Conservation (phyloP, 1,284 basidiomycete genomes). For the Amylostereum areolatum region DNA sequence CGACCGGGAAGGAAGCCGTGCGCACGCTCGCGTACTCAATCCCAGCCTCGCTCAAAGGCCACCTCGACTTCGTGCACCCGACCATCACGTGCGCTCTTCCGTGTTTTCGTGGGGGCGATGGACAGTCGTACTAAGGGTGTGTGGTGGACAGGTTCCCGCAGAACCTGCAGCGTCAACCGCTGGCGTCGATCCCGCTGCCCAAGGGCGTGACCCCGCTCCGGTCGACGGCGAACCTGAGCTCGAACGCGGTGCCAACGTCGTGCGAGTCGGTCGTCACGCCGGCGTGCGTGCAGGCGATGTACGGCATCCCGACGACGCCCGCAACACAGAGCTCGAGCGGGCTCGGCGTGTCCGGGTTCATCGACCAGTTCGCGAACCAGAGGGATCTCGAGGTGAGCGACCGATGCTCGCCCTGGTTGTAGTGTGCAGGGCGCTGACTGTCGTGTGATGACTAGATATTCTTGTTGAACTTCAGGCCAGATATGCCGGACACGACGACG, state of each 20-base stretch:
- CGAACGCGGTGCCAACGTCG: conserved; percentile 13
- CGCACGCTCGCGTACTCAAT: conserved; percentile 30
- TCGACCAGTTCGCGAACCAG: conserved; percentile 20
- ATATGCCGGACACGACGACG: conserved; percentile 21
- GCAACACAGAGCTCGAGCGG: conserved; percentile 22
- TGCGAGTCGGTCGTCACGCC: conserved; percentile 20
- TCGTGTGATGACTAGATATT: conserved; percentile 11
- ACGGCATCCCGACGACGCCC: conserved; percentile 24
- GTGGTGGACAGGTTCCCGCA: conserved; percentile 4
- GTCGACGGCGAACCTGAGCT: conserved; percentile 1
- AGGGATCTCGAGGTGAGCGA: conserved; percentile 13
- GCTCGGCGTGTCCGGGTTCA: conserved; percentile 26
- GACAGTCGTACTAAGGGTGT: not conserved
- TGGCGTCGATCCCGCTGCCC: not conserved
- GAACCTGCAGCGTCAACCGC: conserved; percentile 1
- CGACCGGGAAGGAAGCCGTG: conserved; percentile 16
- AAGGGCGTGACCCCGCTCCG: conserved; percentile 7
- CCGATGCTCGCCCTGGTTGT: not conserved
- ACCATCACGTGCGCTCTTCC: conserved; percentile 14
- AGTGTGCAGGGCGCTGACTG: not conserved
- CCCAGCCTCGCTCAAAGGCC: conserved; percentile 15
- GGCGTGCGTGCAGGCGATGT: conserved; percentile 22
- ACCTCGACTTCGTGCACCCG: conserved; percentile 12
- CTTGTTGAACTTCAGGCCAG: conserved; percentile 16
- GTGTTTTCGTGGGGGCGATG: not conserved